Evolutionary conservation across 2,329 filamentous ascomycete genomes (phyloP), one percentile per base, ranked within the genome.

Genomic region (Colletotrichum sp.): DNA sequence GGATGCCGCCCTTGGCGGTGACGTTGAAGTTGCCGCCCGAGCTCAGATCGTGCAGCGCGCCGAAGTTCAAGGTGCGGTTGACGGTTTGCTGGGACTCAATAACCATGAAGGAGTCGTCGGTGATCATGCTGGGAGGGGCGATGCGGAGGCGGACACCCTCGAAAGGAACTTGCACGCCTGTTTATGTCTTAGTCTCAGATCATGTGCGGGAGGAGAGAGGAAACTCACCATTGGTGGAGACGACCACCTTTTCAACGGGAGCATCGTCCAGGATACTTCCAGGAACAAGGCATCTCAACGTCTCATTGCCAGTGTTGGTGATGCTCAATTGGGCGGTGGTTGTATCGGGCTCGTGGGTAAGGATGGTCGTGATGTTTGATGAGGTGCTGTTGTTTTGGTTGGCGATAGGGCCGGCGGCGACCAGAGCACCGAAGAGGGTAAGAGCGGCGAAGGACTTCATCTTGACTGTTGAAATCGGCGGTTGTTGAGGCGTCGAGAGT

Each of bases 11-110:
- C 11, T 82, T 81, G 6, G 89, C 86, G 66, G 86, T 83, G 62
- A 93, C 81, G 59, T 87, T 86, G 78, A 90, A 90, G 54, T 83
- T 79, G 65, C 90, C 90, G 36, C 86, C 86, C 31, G 78, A 62
- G 70, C 79, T 80, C 34, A 86, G 82, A 72, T 89, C 86, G 79
- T 90, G 88, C 15, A 87, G 82, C 79, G 88, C 82, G 18, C 86
- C 89, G 58, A 88, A 83, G 76, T 90, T 87, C 69, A 90, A 87
- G 55, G 82, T 85, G 47, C 86, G 79, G 76, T 87, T 84, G 74
- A 90, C 82, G 12, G 86, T 86, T 79, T 88, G 81, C 66, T 83
- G 83, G 11, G 82, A 80, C 15, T 79, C 81, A 71, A 90, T 82
- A 21, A 82, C 81, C 74, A 85, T 80, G 82, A 90, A 90, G 66